Conservation (phyloP, 768 basidiomycete genomes). For the Pluteus cervinus region DNA sequence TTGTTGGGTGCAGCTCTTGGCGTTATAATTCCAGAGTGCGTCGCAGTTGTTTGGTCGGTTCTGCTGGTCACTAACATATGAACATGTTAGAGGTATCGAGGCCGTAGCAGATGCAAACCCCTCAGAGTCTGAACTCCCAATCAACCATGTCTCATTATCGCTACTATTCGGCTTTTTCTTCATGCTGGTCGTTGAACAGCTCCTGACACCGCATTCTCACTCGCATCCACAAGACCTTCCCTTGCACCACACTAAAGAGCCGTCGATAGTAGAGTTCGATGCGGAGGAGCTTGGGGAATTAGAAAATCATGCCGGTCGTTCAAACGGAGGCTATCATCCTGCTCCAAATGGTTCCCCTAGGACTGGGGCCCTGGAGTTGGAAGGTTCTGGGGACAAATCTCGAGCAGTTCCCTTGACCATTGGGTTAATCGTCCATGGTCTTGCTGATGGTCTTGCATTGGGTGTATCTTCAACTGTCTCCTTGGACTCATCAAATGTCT, state of each 20-base stretch:
- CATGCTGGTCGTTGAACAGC: slow-evolving; percentile 67
- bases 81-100: slow-evolving; percentile 60
- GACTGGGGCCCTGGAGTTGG: slow-evolving; percentile 8
- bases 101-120: slow-evolving; percentile 34
- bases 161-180: slow-evolving; percentile 56
- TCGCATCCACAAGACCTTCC: slow-evolving; percentile 14
- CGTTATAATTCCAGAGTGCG: slow-evolving; percentile 91
- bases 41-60: slow-evolving; percentile 12
- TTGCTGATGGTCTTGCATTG: slow-evolving; percentile 89
- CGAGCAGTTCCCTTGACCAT: slow-evolving; percentile 71
- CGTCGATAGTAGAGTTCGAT: slow-evolving; percentile 46
- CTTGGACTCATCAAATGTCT: slow-evolving; percentile 35
- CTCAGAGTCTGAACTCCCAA: slow-evolving; percentile 32
- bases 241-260: slow-evolving; percentile 5
- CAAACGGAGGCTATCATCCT: slow-evolving; percentile 10
- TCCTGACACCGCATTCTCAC: slow-evolving; percentile 47
- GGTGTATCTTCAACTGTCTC: slow-evolving; percentile 63
- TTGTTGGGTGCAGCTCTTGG: slow-evolving; percentile 87
- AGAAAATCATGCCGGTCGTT: slow-evolving; percentile 5
- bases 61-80: slow-evolving; percentile 2
- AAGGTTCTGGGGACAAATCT: slow-evolving; percentile 18
- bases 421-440: slow-evolving; percentile 81
- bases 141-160: slow-evolving; percentile 53
- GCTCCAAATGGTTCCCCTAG: slow-evolving; percentile 11
- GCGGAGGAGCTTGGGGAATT: slow-evolving; percentile 48